Evolutionary conservation across 345 rosid genomes (phyloP), one percentile per base, ranked within the genome.

Genomic region (Erodium maritimum): DNA sequence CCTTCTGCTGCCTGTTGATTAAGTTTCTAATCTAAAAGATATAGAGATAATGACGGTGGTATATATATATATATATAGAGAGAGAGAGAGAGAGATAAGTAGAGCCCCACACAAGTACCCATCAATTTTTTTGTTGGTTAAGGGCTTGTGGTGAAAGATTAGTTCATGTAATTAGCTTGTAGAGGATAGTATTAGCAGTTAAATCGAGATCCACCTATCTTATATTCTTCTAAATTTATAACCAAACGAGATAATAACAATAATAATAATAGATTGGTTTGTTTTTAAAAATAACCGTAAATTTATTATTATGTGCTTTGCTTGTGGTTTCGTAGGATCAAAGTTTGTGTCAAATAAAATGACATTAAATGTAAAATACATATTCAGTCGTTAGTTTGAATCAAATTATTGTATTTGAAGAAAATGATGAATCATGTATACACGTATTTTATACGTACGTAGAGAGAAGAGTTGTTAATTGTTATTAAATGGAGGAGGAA

Each of bases 1-100:
- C 89, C 95, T 53, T 88, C 95, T 19, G 90, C 95, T 2, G 95
- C 96, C 54, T 88, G 95, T 83, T 88, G 69, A 75, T 65, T 54
- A 57, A 37, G 4, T 37, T n/a, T n/a, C n/a, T n/a, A n/a, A n/a
- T n/a, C n/a, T n/a, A n/a, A 37, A 11, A 1, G 46, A 37, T 37
- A 37, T 37, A 37, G 50, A 9, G 37, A 25, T 7, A 20, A 54
- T 20, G 25, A 4, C 52, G 60, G 42, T 55, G 19, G 58, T 59
- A 20, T 25, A 54, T 21, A n/a, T n/a, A n/a, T n/a, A n/a, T n/a
- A n/a, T n/a, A n/a, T n/a, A n/a, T n/a, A n/a, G n/a, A n/a, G n/a
- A n/a, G n/a, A n/a, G n/a, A n/a, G n/a, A n/a, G n/a, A n/a, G n/a
- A 65, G 52, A 62, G 61, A 51, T 37, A 25, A 23, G 65, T 58